Evolutionary conservation across 164 flowering plant genomes (phyloP).

Genomic region (Saururus chinensis): DNA sequence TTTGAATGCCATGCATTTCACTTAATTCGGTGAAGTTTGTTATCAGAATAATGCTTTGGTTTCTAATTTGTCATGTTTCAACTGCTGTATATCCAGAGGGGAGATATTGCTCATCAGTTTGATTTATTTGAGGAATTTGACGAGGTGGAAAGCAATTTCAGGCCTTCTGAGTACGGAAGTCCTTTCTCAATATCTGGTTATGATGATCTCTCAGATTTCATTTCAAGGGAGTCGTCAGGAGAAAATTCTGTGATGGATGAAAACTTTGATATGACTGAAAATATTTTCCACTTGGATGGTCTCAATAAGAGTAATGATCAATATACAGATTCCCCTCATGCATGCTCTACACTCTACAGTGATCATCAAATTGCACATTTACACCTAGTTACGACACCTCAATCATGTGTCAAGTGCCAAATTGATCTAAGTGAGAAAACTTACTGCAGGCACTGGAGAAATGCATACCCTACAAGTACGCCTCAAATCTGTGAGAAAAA

Average conservation of each 20-base stretch:
- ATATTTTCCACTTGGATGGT: conserved; percentile 1
- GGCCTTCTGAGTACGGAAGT: conserved; percentile 13
- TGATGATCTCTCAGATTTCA: conserved; percentile 6
- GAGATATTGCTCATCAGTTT: conserved; percentile 6
- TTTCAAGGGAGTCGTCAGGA: conserved; percentile 17
- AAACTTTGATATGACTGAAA: neutral
- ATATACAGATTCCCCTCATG: conserved; percentile 1
- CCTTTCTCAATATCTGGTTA: conserved; percentile 8
- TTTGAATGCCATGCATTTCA: no score
- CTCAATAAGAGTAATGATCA: conserved; percentile 3
- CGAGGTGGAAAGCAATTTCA: conserved; percentile 28
- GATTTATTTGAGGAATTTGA: conserved; percentile 34
- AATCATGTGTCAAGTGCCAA: conserved; percentile 4
- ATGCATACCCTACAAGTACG: conserved; percentile 1
- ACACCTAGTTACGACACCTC: conserved; percentile 2
- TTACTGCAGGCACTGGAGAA: conserved; percentile 1
- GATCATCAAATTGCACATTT: neutral
- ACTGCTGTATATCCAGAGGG: conserved; percentile 19
- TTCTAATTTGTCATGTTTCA: conserved; percentile 3
- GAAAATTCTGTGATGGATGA: conserved; percentile 7
- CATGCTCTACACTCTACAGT: neutral
- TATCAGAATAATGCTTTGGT: neutral
- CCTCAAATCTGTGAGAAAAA: conserved; percentile 1
- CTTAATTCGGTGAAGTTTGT: no score
- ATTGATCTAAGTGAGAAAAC: neutral